Base-by-base conservation (phyloP, 2,329 filamentous ascomycete species). In the Knufia petricola region DNA sequence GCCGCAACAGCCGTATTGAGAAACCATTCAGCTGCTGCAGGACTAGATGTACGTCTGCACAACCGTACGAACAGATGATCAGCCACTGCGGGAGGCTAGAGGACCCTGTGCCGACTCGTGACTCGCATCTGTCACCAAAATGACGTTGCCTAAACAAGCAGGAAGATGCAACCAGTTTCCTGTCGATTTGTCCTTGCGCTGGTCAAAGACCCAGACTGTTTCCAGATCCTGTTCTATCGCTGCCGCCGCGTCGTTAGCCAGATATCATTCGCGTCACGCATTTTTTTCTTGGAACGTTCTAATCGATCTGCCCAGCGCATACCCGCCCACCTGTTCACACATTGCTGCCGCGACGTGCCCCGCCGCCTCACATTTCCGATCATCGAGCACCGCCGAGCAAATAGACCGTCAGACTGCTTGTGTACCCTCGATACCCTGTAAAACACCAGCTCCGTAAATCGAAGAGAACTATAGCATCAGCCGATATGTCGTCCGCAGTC, bases 401-500 rank as follows among this genome's bases (percentile, higher is more conserved):
- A 28, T 12, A 28, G 26, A 28, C 26, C 26, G 26, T 6, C 6
- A 36, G 32, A 36, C 32, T n/a, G 15, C 32, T 6, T 8, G 15
- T 6, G 32, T 36, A n/a, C 32, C 7, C 28, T 7, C 13, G 7
- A 30, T 30, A 30, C 28, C 28, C 28, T 7, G 13, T 7, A 30
- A 7, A 7, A 7, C 7, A 13, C 7, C 28, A 13, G 7, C 7
- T 30, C 13, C 28, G 13, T 7, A 30, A 7, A 30, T n/a, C 32
- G 4, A 36, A 36, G 7, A 13, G 32, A 36, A n/a, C 32, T n/a
- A n/a, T 6, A 41, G 39, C 19, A 13, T 7, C 23, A 28, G 15
- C 28, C 48, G 52, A 47, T 7, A 59, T 59, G 57, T 68, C 68
- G 13, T 60, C 63, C 51, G 66, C 70, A 34, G 59, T 69, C 45